Conservation (phyloP, 305 asterid genomes). For the Fraxinus angustifolia region DNA sequence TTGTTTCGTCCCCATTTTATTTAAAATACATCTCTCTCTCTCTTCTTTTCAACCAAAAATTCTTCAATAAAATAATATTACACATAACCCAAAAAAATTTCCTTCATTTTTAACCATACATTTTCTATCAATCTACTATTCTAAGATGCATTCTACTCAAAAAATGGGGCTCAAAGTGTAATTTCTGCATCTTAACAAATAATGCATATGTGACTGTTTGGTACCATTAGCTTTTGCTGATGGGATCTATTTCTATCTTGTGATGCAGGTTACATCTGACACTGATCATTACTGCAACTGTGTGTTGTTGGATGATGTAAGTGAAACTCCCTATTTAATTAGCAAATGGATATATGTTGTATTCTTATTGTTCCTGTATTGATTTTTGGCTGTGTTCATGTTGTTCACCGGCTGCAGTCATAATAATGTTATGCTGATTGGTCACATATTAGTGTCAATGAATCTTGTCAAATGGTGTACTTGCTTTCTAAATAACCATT, state of each 20-base stretch:
- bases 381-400: not conserved
- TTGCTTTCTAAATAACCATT: not conserved
- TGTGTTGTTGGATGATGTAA: conserved; percentile 99
- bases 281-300: conserved; percentile 83
- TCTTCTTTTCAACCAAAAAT: not conserved
- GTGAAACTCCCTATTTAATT: conserved; percentile 30
- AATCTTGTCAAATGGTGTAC: not conserved
- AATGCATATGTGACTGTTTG: not conserved
- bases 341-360: not conserved
- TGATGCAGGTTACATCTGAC: conserved; percentile 85
- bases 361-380: not conserved
- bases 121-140: not conserved
- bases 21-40: not conserved
- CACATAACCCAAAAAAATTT: not conserved
- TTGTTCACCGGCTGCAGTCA: not conserved
- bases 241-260: conserved; percentile 17
- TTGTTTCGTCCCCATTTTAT: too few relatives aligned
- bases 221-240: not conserved
- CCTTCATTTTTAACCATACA: not conserved
- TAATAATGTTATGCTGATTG: not conserved
- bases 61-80: not conserved
- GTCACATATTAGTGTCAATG: not conserved
- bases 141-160: not conserved
- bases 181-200: not conserved
- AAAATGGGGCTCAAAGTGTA: not conserved